Conservation (phyloP, 2,329 filamentous ascomycete genomes). For the Cladosporium cucumerinum region DNA sequence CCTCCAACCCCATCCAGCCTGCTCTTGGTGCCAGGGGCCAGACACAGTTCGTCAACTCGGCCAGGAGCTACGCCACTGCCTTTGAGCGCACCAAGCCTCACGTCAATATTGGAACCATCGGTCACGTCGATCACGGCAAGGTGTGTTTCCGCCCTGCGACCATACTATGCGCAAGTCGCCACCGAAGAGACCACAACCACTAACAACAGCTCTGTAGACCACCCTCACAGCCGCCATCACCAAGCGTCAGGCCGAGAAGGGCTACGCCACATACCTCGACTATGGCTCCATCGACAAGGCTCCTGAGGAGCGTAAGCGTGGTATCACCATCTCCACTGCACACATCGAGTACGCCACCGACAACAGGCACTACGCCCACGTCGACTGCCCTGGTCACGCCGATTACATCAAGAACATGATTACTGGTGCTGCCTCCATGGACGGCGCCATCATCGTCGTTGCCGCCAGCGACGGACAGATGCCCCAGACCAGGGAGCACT, state of each 20-base stretch:
- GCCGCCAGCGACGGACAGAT: slow-evolving; percentile 98
- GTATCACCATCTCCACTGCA: slow-evolving; percentile 97
- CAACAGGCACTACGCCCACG: slow-evolving; percentile 94
- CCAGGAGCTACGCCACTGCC: slow-evolving; percentile 58
- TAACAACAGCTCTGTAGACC: slow-evolving; percentile 57
- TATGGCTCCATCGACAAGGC: slow-evolving; percentile 99
- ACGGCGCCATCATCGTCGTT: slow-evolving; percentile 97
- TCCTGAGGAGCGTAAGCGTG: slow-evolving; percentile 98
- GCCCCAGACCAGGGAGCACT: slow-evolving; percentile 98
- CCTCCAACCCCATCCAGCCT: slow-evolving; percentile 73
- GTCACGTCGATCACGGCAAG: slow-evolving; percentile 99
- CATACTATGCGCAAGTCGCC: not conserved
- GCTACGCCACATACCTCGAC: slow-evolving; percentile 88
- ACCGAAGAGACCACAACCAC: slow-evolving; percentile 16
- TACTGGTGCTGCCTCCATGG: slow-evolving; percentile 98
- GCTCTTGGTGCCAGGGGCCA: slow-evolving; percentile 61
- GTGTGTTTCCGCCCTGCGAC: slow-evolving; percentile 48
- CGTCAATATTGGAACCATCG: slow-evolving; percentile 98
- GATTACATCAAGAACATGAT: slow-evolving; percentile 99
- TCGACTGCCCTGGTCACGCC: slow-evolving; percentile 99
- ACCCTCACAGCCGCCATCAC: slow-evolving; percentile 98
- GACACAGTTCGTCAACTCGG: slow-evolving; percentile 62
- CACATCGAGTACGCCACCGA: slow-evolving; percentile 99
- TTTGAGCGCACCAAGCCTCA: slow-evolving; percentile 94
- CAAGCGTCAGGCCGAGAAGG: slow-evolving; percentile 94